A percentile compares a stretch with the other conserved stretches of the same genome.
Evolutionary conservation across 1,284 basidiomycete species (phyloP).

Genomic region (Rhodotorula mucilaginosa): DNA sequence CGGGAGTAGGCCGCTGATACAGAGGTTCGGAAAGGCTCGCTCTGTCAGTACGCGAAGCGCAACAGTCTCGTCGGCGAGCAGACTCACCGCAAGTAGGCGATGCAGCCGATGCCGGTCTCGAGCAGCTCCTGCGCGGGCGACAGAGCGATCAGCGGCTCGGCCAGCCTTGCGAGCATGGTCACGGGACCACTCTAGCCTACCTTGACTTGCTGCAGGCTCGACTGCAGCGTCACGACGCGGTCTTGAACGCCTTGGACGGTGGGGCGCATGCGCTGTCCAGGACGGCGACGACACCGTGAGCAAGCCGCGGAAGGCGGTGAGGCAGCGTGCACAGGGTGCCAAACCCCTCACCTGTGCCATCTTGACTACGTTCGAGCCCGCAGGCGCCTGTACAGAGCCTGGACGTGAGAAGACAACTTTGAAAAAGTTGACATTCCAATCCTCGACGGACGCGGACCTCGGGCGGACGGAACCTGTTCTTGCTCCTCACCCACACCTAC

Average conservation of each 20-base stretch:
- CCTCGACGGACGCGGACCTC: no score
- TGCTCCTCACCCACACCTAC: no score
- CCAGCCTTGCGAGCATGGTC: constrained; percentile 54
- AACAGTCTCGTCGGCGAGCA: no score
- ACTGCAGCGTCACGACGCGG: constrained; percentile 39
- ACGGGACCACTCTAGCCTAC: constrained; percentile 46
- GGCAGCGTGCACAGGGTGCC: neutral
- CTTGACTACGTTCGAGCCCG: no score
- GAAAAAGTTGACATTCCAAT: neutral
- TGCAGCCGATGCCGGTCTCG: constrained; percentile 68
- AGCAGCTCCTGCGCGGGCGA: constrained; percentile 61
- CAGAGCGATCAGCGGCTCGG: neutral
- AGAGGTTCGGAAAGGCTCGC: neutral
- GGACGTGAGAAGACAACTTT: neutral
- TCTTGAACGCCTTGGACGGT: constrained; percentile 7
- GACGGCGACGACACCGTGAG: neutral
- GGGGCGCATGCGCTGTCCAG: constrained; percentile 2
- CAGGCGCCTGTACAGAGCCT: no score
- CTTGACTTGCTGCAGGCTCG: constrained; percentile 54
- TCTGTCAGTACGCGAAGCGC: no score
- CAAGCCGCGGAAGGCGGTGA: neutral
- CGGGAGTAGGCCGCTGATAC: constrained; percentile 65
- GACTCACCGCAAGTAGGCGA: constrained; percentile 66
- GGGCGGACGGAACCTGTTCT: no score
- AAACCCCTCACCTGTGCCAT: constrained; percentile 17